phyloP scores from a whole-genome alignment of 2,329 filamentous ascomycete species.

The Fusarium veterinarium region DNA sequence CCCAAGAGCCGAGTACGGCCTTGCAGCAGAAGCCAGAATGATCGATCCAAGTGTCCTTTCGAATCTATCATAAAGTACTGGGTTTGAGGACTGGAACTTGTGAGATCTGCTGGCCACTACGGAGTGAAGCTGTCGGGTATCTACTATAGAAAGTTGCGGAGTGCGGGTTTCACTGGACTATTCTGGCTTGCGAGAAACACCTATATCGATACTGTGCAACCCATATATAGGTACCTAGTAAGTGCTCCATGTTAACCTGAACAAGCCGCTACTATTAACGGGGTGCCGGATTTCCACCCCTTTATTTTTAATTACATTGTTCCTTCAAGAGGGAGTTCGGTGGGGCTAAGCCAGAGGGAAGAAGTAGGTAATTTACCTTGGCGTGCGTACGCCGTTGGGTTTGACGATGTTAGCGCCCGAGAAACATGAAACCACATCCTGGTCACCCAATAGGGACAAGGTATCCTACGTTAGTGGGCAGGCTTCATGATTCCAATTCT shows the following conservation, averaged over 20 bases:
- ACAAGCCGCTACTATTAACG: not conserved
- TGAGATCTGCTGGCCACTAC: not conserved
- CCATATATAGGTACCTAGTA: not conserved
- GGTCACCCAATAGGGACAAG: slow-evolving; percentile 17
- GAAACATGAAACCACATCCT: slow-evolving; percentile 44
- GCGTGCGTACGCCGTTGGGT: slow-evolving; percentile 38
- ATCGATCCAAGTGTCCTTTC: not conserved
- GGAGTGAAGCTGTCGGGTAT: not conserved
- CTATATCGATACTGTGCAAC: not conserved
- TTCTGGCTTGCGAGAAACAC: not conserved
- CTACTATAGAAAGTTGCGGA: not conserved
- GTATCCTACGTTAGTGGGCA: not conserved
- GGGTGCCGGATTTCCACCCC: slow-evolving; percentile 6
- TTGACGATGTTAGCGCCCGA: slow-evolving; percentile 42
- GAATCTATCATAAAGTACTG: not conserved
- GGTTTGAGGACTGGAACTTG: not conserved
- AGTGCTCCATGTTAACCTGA: not conserved
- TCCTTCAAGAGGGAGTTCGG: slow-evolving; percentile 3
- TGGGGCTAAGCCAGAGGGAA: slow-evolving; percentile 21
- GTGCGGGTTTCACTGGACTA: not conserved
- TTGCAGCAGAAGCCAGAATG: not conserved
- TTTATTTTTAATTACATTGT: slow-evolving; percentile 13
- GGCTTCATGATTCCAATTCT: not conserved
- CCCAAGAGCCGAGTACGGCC: not conserved
- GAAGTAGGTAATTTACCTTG: slow-evolving; percentile 23